Conservation (phyloP, 1,139 yeast genomes). For the Schwanniomyces etchellsii region DNA sequence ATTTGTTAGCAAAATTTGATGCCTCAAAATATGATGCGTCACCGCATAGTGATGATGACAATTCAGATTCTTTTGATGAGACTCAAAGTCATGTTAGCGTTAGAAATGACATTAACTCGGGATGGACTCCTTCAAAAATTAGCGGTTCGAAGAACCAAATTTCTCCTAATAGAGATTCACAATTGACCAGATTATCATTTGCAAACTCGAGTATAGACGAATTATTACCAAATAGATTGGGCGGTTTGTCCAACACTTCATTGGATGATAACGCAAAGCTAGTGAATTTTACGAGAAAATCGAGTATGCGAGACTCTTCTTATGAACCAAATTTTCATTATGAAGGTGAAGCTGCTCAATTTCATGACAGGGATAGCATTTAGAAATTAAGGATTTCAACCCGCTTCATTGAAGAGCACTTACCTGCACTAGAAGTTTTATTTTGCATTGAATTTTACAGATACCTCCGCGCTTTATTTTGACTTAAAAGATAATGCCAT, state of each 20-base stretch:
- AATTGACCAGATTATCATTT: slow-evolving; percentile 10
- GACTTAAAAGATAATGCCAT: no score
- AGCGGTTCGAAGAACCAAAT: no score
- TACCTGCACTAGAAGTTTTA: no score
- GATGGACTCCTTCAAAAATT: not conserved
- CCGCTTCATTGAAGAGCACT: no score
- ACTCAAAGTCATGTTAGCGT: slow-evolving; percentile 1
- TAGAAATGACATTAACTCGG: not conserved
- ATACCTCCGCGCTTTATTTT: no score
- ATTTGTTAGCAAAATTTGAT: not conserved
- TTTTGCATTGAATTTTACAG: not conserved
- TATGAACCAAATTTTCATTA: slow-evolving; percentile 22
- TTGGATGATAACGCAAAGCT: slow-evolving; percentile 33
- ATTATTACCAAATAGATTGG: no score
- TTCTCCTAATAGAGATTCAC: slow-evolving; percentile 9
- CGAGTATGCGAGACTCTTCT: slow-evolving; percentile 39
- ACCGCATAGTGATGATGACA: slow-evolving; percentile 5
- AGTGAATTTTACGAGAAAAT: slow-evolving; percentile 49
- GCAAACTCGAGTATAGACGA: slow-evolving; percentile 12
- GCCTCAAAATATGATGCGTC: slow-evolving; percentile 14
- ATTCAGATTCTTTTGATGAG: slow-evolving; percentile 7
- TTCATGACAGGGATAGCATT: slow-evolving; percentile 29
- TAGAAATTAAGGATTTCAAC: slow-evolving; percentile 6
- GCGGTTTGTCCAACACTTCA: slow-evolving; percentile 8
- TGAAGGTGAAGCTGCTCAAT: slow-evolving; percentile 32